Evolutionary conservation across 768 basidiomycete species (phyloP).

Genomic region (Termitomyces sp.): DNA sequence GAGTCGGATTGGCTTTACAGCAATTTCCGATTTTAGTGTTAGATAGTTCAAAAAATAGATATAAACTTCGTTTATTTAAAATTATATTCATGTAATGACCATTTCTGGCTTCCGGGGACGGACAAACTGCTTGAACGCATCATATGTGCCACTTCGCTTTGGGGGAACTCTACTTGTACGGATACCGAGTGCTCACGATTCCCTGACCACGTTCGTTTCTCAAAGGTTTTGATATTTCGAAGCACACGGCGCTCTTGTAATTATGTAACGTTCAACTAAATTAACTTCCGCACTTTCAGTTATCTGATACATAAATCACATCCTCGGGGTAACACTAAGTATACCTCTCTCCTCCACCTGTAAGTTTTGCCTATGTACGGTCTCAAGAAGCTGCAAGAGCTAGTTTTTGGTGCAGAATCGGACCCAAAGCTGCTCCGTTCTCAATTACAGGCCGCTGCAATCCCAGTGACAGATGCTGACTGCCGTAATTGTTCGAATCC

Average conservation of each 20-base stretch:
- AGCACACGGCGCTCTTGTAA: not conserved
- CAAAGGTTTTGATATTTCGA: no score
- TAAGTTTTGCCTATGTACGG: conserved; percentile 25
- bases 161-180: not conserved
- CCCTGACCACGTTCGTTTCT: not conserved
- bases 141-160: no score
- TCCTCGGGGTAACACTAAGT: not conserved
- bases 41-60: no score
- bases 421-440: conserved; percentile 36
- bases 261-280: not conserved
- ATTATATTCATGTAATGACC: not conserved
- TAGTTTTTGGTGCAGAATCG: conserved; percentile 34
- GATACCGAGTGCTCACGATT: no score
- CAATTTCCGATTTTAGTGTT: no score
- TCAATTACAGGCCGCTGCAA: conserved; percentile 47
- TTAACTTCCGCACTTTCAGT: conserved; percentile 5
- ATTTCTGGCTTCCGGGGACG: no score
- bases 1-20: not conserved
- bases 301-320: conserved; percentile 21
- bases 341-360: conserved; percentile 12
- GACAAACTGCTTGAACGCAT: no score
- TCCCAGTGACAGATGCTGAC: conserved; percentile 63
- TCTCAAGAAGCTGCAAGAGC: conserved; percentile 32
- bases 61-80: no score
- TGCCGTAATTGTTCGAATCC: conserved; percentile 75